Percentiles rank a stretch among this genome's conserved stretches.
Evolutionary conservation across 108 stramenopile genomes (phyloP).

Genomic region (Schizochytrium sp.): DNA sequence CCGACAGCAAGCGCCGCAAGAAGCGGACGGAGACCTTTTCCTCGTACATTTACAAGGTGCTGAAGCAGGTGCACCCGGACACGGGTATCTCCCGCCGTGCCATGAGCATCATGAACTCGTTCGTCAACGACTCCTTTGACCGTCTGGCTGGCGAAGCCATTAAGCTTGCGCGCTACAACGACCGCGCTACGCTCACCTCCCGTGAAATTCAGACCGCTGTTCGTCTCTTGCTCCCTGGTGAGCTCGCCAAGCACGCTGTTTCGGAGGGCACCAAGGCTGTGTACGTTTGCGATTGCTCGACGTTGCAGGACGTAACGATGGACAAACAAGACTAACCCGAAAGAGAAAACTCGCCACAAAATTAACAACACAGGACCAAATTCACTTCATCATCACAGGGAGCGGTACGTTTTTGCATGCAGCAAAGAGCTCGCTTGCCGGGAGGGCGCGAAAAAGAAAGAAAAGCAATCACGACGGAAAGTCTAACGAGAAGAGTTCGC

Average conservation of each 20-base stretch:
- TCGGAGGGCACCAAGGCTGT: constrained; percentile 30
- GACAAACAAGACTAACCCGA: too few relatives aligned
- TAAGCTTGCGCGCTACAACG: constrained; percentile 24
- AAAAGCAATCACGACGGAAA: too few relatives aligned
- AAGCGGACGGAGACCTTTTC: constrained; percentile 75
- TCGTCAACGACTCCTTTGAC: constrained; percentile 33
- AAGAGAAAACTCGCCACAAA: too few relatives aligned
- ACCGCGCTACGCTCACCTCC: constrained; percentile 11
- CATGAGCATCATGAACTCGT: constrained; percentile 36
- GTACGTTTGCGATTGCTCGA: background rate
- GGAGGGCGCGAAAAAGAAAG: background rate
- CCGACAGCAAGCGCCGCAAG: constrained; percentile 36
- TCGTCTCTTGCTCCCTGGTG: constrained; percentile 26
- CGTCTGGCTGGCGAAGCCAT: constrained; percentile 26
- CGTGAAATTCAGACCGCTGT: constrained; percentile 28
- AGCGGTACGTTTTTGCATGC: background rate
- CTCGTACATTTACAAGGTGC: constrained; percentile 85
- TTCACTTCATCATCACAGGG: background rate
- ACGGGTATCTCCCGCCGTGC: constrained; percentile 32
- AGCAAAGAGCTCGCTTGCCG: too few relatives aligned
- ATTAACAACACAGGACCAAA: background rate
- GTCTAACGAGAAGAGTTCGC: too few relatives aligned
- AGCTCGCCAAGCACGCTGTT: constrained; percentile 37
- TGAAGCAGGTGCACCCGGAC: constrained; percentile 57
- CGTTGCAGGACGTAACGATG: too few relatives aligned